Base-by-base conservation (phyloP, 177 flowering plant genomes). In the Telopea speciosissima region DNA sequence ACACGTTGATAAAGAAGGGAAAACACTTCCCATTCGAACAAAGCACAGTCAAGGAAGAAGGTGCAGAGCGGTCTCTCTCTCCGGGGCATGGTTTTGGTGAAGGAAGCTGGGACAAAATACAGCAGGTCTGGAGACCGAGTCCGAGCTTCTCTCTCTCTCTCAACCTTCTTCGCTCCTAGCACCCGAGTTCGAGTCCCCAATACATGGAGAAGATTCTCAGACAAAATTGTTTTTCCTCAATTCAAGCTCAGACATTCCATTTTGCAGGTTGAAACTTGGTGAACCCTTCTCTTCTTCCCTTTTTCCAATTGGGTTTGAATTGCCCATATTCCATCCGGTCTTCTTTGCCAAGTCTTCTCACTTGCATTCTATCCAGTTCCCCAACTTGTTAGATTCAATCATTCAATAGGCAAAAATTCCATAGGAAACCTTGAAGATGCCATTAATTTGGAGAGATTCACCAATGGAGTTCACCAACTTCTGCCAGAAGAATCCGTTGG, bases 141-240 rank as follows among this genome's bases (percentile, higher is more conserved):
- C n/a, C n/a, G n/a, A n/a, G n/a, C n/a, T n/a, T n/a, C n/a, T n/a
- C n/a, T n/a, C n/a, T n/a, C n/a, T n/a, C n/a, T n/a, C n/a, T n/a
- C n/a, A 28, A 28, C 80, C 9, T 73, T 81, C 25, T 80, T 80
- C 70, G 52, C 75, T 45, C 78, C 78, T 58, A 75, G 74, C 73
- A 83, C 85, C 7, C 78, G 26, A 71, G 72, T 28, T 75, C 86
- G 76, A 66, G 44, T 77, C 36, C 80, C 70, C 22, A 2, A 70
- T 36, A 49, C 70, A 77, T 83, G 89, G 88, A 72, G 72, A 58
- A 66, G 76, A 22, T 71, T 75, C 36, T 19, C 61, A 26, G 68
- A 80, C 73, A 42, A 76, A 69, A 42, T 73, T 62, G 14, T 73
- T 52, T 66, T 75, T 66, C 45, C 62, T 73, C 78, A 75, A 52